A percentile compares a stretch with the other conserved stretches of the same genome.
These are phyloP conservation scores for Typha latifolia DNA, from an alignment of 176 grass and related monocot genomes.

Conservation along the genomic window DNA sequence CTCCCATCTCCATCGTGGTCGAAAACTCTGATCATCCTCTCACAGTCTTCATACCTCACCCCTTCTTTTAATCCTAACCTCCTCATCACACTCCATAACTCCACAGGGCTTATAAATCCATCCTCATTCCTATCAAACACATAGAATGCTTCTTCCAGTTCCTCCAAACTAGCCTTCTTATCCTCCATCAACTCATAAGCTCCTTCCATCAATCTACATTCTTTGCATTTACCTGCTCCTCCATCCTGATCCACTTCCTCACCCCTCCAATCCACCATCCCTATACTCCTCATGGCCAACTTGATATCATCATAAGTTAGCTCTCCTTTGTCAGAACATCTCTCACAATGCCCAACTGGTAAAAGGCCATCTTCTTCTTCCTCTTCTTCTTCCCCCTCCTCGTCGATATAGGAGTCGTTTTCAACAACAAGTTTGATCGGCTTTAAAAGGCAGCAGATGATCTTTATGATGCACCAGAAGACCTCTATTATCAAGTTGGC, in stretches of 20 bases:
- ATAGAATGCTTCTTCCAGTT: slow-evolving; percentile 31
- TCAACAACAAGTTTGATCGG: background rate
- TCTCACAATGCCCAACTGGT: background rate
- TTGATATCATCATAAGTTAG: background rate
- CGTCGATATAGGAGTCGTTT: background rate
- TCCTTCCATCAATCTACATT: background rate
- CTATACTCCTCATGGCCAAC: background rate
- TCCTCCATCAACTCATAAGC: slow-evolving; percentile 1
- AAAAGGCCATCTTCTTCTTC: background rate
- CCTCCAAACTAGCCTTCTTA: slow-evolving; percentile 6
- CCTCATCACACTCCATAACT: slow-evolving; percentile 31
- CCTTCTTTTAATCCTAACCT: slow-evolving; percentile 26
- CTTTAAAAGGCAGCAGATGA: background rate
- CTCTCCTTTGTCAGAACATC: background rate
- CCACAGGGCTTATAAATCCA: slow-evolving; percentile 24
- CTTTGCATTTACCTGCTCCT: background rate
- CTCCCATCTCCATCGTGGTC: slow-evolving; percentile 26
- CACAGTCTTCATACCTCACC: slow-evolving; percentile 18
- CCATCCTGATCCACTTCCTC: background rate
- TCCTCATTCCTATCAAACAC: slow-evolving; percentile 39
- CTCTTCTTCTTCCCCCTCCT: background rate
- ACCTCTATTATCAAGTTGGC: slow-evolving; percentile 3
- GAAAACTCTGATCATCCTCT: slow-evolving; percentile 15
- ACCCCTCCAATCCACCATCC: background rate
- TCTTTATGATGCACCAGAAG: background rate